These are phyloP conservation scores for Piloderma croceum DNA, from an alignment of 768 basidiomycete species.

Conservation along the genomic window DNA sequence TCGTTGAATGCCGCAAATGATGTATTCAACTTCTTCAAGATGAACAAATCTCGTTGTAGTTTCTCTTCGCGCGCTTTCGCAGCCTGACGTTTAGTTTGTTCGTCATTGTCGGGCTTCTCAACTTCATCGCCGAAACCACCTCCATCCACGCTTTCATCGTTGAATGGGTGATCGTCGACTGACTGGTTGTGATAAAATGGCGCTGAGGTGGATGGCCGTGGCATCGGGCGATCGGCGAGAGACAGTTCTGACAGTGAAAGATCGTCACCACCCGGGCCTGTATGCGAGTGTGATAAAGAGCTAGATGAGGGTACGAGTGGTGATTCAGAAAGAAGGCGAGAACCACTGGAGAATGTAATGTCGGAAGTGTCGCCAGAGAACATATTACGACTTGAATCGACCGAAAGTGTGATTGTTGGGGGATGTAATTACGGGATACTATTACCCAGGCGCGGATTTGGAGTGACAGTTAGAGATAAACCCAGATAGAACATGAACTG, in stretches of 20 bases:
- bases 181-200: neutral
- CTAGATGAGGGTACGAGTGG: neutral
- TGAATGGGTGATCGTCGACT: neutral
- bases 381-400: too few species aligned
- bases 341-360: neutral
- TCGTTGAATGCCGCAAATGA: conserved; percentile 66
- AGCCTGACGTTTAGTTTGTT: conserved; percentile 11
- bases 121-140: neutral
- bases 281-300: neutral
- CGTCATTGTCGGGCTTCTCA: conserved; percentile 4
- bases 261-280: too few species aligned
- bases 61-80: conserved; percentile 58
- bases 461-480: too few species aligned
- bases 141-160: neutral
- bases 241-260: neutral
- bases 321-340: neutral
- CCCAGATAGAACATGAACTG: too few species aligned
- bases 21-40: conserved; percentile 67
- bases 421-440: too few species aligned
- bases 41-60: conserved; percentile 65
- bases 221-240: neutral
- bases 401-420: too few species aligned
- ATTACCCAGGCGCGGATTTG: too few species aligned
- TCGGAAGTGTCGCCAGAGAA: conserved; percentile 12
- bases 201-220: neutral